Evolutionary conservation across 768 basidiomycete genomes (phyloP).

Genomic region (Rhizopogon vulgaris): DNA sequence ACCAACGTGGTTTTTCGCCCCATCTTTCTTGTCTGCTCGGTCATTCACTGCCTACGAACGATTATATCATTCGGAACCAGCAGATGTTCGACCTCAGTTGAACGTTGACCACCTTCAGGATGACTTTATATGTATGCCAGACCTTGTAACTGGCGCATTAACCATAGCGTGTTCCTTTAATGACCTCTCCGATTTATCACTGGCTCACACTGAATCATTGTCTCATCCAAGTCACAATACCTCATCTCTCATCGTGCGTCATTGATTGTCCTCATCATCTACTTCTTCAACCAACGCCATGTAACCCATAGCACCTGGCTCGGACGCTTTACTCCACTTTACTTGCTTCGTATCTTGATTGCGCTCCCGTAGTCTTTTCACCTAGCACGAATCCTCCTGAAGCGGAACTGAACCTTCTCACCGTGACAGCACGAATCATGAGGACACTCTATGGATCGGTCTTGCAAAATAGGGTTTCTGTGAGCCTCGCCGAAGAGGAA

Average conservation of each 20-base stretch:
- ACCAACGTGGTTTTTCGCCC: slow-evolving; percentile 59
- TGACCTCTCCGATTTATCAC: slow-evolving; percentile 23
- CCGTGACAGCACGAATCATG: slow-evolving; percentile 52
- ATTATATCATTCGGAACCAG: slow-evolving; percentile 30
- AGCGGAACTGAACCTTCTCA: slow-evolving; percentile 53
- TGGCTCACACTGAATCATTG: slow-evolving; percentile 10
- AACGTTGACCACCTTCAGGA: slow-evolving; percentile 18
- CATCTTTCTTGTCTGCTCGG: slow-evolving; percentile 47
- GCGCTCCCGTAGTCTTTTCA: slow-evolving; percentile 76
- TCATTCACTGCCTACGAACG: slow-evolving; percentile 52
- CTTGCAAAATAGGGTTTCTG: slow-evolving; percentile 38
- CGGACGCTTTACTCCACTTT: slow-evolving; percentile 73
- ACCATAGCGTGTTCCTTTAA: slow-evolving; percentile 27
- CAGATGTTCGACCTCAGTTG: slow-evolving; percentile 13
- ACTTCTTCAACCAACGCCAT: slow-evolving; percentile 1
- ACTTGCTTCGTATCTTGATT: slow-evolving; percentile 81
- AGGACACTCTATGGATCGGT: slow-evolving; percentile 55
- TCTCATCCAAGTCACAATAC: slow-evolving; percentile 10
- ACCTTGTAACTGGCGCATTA: slow-evolving; percentile 8
- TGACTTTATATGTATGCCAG: slow-evolving; percentile 24
- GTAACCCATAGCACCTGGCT: slow-evolving; percentile 52
- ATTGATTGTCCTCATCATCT: slow-evolving; percentile 12
- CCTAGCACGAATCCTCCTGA: slow-evolving; percentile 55
- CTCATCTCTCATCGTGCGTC: slow-evolving; percentile 21
- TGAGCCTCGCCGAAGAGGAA: slow-evolving; percentile 15